Percentiles rank a stretch among this genome's conserved stretches.
Evolutionary conservation across 768 basidiomycete species (phyloP).

Genomic region (Pisolithus orientalis): DNA sequence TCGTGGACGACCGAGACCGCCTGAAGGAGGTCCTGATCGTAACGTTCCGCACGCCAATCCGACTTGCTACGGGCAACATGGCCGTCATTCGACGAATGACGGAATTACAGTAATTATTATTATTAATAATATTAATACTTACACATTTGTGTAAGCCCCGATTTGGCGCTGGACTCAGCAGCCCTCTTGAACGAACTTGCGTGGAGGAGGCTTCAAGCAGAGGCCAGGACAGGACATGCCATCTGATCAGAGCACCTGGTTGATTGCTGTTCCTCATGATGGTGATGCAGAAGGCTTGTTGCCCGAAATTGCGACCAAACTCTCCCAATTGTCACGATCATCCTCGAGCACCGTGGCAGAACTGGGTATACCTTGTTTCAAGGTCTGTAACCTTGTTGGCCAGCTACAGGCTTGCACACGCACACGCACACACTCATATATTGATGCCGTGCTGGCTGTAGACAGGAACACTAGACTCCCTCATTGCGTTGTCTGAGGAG

Average conservation of each 20-base stretch:
- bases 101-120: conserved; percentile 5
- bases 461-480: conserved; percentile 91
- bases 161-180: conserved; percentile 3
- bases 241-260: conserved; percentile 93
- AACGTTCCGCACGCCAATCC: conserved; percentile 3
- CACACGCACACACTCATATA: conserved; percentile 5
- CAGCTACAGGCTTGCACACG: not conserved
- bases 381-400: conserved; percentile 46
- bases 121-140: conserved; percentile 8
- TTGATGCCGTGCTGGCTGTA: conserved; percentile 23
- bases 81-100: not conserved
- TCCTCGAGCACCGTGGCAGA: conserved; percentile 47
- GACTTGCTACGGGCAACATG: conserved; percentile 6
- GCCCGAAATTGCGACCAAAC: conserved; percentile 59
- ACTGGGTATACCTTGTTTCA: conserved; percentile 80
- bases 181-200: conserved; percentile 2
- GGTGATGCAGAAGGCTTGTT: conserved; percentile 75
- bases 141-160: conserved; percentile 4
- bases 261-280: conserved; percentile 80
- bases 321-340: conserved; percentile 52
- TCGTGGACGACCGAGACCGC: conserved; percentile 8
- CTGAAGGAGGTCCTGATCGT: not conserved
- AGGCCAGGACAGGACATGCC: conserved; percentile 54
- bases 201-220: no score
- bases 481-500: conserved; percentile 86